phyloP scores from a whole-genome alignment of 805 yeast genomes.

The Starmerella lactis-condensi region DNA sequence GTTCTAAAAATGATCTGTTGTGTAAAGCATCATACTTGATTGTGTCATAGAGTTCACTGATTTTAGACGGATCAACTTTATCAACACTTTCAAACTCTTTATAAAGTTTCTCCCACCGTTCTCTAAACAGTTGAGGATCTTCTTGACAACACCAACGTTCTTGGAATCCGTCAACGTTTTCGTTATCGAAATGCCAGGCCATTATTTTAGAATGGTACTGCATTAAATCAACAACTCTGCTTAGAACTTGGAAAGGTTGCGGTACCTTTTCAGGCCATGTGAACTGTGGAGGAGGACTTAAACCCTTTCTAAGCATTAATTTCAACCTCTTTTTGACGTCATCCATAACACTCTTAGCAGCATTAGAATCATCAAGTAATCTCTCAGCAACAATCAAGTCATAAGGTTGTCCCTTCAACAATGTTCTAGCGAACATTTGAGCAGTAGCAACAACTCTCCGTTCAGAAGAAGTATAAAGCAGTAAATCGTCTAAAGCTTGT shows the following conservation, averaged over 20 bases:
- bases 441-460: slow-evolving; percentile 90
- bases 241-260: slow-evolving; percentile 84
- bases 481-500: slow-evolving; percentile 66
- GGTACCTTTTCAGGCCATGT: slow-evolving; percentile 99
- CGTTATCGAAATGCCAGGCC: slow-evolving; percentile 56
- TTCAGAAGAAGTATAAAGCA: slow-evolving; percentile 79
- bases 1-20: slow-evolving; percentile 71
- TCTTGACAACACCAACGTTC: slow-evolving; percentile 91
- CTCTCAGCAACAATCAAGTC: slow-evolving; percentile 73
- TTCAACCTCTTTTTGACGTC: slow-evolving; percentile 91
- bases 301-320: slow-evolving; percentile 84
- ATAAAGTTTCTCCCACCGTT: slow-evolving; percentile 93
- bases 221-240: slow-evolving; percentile 89
- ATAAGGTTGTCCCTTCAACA: slow-evolving; percentile 57
- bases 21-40: slow-evolving; percentile 97
- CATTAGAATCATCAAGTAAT: slow-evolving; percentile 85
- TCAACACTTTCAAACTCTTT: slow-evolving; percentile 82
- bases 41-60: slow-evolving; percentile 89
- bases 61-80: slow-evolving; percentile 92
- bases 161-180: slow-evolving; percentile 52
- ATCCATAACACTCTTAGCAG: slow-evolving; percentile 96
- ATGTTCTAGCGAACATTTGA: slow-evolving; percentile 63
- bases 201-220: slow-evolving; percentile 69
- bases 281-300: slow-evolving; percentile 91
- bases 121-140: slow-evolving; percentile 74